Evolutionary conservation across 305 asterid species (phyloP), one percentile per base, ranked within the genome.

Genomic region (Rubia balearica): DNA sequence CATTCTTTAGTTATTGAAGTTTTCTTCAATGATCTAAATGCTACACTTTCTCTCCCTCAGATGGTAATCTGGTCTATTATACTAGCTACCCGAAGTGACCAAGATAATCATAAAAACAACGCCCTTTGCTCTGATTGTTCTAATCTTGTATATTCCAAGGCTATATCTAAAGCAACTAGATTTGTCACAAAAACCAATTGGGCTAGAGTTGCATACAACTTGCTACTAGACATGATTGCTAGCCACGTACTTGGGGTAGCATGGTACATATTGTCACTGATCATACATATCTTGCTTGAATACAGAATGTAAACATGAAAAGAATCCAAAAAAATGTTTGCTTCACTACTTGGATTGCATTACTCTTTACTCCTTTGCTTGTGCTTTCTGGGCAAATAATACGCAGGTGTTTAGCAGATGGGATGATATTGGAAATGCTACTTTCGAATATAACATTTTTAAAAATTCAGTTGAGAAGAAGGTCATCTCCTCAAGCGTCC

Each of bases 151-250:
- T 78, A 72, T 90, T 73, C 98, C 98, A 22, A 83, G 97, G 82
- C 80, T 90, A 72, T 92, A 92, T 83, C 90, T 92, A 75, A 90
- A 83, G 95, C 97, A 74, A 92, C 98, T 3, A 97, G 97, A 83
- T 83, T 92, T 62, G 98, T 92, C 83, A 90, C 98, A 73, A 92
- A 92, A 87, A 90, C 98, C 68, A 96, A 93, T 79, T 92, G 98
- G 98, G 98, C 98, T 19, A 97, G 98, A 76, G 98, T 97, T 49
- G 98, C 95, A 48, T 92, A 92, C 85, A 92, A 92, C 85, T 83
- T 92, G 81, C 75, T 92, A 38, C 90, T 88, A 80, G 90, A 88
- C 87, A 88, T 92, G 93, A 75, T 92, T 74, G 97, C 98, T 73
- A 90, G 98, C 82, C 98, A 90, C 81, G 98, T 92, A 86, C 77